Percentiles rank a stretch among this genome's conserved stretches.
These are phyloP conservation scores for Vanrija sp. DNA, from an alignment of 1,284 basidiomycete genomes.

Conservation along the genomic window DNA sequence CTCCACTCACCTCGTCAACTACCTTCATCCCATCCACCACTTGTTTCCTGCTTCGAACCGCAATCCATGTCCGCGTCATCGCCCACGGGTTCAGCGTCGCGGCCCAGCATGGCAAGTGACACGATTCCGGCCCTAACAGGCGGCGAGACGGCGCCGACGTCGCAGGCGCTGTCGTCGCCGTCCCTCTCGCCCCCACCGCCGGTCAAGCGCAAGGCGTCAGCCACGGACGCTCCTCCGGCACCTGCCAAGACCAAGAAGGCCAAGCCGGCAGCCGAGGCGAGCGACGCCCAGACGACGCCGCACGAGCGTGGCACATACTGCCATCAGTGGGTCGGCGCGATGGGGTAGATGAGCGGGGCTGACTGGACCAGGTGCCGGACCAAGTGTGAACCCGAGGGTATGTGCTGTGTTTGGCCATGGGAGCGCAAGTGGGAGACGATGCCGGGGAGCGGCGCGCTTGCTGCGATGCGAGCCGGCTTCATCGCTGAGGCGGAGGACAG, in stretches of 20 bases:
- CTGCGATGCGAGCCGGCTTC: too few species aligned
- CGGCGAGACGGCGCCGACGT: background rate
- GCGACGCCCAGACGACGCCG: background rate
- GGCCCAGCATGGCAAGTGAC: slow-evolving; percentile 3
- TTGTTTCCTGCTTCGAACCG: too few species aligned
- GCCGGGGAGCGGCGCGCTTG: too few species aligned
- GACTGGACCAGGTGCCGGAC: slow-evolving; percentile 12
- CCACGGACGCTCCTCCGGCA: background rate
- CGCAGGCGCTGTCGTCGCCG: background rate
- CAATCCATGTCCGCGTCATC: slow-evolving; percentile 2
- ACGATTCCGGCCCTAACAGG: slow-evolving; percentile 5
- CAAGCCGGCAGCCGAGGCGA: slow-evolving; percentile 2
- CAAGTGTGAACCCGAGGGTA: slow-evolving; percentile 11
- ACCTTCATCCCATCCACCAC: too few species aligned
- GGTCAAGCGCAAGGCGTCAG: slow-evolving; percentile 10
- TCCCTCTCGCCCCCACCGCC: background rate
- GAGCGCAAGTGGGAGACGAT: too few species aligned
- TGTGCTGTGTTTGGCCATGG: background rate
- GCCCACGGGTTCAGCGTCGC: slow-evolving; percentile 3
- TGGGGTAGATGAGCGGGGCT: background rate
- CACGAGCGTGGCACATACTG: slow-evolving; percentile 26
- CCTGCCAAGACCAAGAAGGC: slow-evolving; percentile 4
- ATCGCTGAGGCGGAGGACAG: too few species aligned
- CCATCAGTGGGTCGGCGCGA: slow-evolving; percentile 26
- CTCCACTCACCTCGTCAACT: too few species aligned